These are phyloP conservation scores for Trichoderma sp. DNA, from an alignment of 2,329 filamentous ascomycete genomes.

Conservation along the genomic window DNA sequence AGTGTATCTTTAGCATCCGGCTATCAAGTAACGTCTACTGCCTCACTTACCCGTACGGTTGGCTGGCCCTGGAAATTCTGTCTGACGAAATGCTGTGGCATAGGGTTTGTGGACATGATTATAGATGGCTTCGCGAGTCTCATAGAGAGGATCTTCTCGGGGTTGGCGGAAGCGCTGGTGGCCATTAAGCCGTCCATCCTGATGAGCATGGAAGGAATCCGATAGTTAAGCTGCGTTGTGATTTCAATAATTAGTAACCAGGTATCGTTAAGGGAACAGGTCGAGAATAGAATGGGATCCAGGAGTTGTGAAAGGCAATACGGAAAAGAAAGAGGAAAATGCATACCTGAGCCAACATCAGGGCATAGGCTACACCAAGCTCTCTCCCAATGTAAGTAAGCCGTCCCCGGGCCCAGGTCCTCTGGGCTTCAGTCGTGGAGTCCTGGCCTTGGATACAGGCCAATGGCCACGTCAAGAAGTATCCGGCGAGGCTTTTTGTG, in stretches of 20 bases:
- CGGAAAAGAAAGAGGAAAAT: neutral
- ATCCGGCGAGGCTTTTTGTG: conserved; percentile 60
- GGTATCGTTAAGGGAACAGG: no score
- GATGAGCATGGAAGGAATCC: conserved; percentile 66
- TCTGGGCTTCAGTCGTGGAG: conserved; percentile 62
- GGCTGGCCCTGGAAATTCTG: conserved; percentile 50
- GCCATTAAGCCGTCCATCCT: conserved; percentile 53
- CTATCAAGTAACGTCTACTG: conserved; percentile 44
- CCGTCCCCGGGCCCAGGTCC: conserved; percentile 58
- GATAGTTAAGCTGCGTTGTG: conserved; percentile 55
- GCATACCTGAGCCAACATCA: conserved; percentile 57
- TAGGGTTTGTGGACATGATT: conserved; percentile 31
- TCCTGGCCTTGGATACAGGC: conserved; percentile 59
- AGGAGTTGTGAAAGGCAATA: neutral
- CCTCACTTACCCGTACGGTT: conserved; percentile 48
- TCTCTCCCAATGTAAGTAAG: conserved; percentile 59
- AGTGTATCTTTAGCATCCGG: conserved; percentile 45
- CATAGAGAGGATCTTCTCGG: conserved; percentile 51
- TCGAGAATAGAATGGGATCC: neutral
- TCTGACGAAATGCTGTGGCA: conserved; percentile 49
- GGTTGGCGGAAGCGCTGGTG: conserved; percentile 46
- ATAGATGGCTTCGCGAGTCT: conserved; percentile 32
- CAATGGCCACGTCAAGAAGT: conserved; percentile 64
- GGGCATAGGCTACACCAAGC: conserved; percentile 62
- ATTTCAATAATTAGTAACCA: neutral